Conservation (phyloP, 768 basidiomycete species). For the Suillus clintonianus region DNA sequence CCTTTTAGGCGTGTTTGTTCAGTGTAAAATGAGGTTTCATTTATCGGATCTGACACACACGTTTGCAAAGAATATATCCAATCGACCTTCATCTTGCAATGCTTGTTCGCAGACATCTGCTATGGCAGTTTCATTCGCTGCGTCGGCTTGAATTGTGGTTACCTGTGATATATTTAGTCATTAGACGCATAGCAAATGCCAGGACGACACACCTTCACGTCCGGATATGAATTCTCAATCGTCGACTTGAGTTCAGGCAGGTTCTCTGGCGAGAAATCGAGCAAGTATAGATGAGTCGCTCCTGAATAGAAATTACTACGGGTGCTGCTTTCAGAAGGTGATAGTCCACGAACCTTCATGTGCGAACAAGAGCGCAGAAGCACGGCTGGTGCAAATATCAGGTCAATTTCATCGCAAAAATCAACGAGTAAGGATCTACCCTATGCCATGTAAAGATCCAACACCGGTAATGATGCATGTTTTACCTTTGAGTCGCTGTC, state of each 20-base stretch:
- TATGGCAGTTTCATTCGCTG: conserved; percentile 75
- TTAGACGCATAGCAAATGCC: not conserved
- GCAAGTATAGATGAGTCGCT: conserved; percentile 73
- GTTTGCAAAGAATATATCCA: conserved; percentile 96
- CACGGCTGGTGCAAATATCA: conserved; percentile 50
- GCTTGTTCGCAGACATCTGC: conserved; percentile 69
- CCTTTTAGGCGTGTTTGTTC: conserved; percentile 41
- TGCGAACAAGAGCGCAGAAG: conserved; percentile 70
- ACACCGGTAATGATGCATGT: conserved; percentile 90
- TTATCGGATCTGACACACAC: conserved; percentile 41
- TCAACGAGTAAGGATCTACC: conserved; percentile 46
- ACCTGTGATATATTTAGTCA: conserved; percentile 48
- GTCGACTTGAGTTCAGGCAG: conserved; percentile 71
- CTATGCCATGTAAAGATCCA: conserved; percentile 85
- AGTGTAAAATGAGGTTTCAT: not conserved
- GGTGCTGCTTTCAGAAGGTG: conserved; percentile 3
- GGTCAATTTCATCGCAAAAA: conserved; percentile 2
- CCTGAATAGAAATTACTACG: conserved; percentile 42
- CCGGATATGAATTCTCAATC: conserved; percentile 67
- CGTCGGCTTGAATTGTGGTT: conserved; percentile 79
- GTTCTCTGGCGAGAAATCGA: conserved; percentile 69
- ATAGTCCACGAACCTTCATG: conserved; percentile 61
- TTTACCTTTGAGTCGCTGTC: conserved; percentile 66
- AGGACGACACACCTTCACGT: conserved; percentile 63
- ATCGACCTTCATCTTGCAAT: conserved; percentile 75